Conservation (phyloP, 2,329 filamentous ascomycete species). For the Capronia americana region DNA sequence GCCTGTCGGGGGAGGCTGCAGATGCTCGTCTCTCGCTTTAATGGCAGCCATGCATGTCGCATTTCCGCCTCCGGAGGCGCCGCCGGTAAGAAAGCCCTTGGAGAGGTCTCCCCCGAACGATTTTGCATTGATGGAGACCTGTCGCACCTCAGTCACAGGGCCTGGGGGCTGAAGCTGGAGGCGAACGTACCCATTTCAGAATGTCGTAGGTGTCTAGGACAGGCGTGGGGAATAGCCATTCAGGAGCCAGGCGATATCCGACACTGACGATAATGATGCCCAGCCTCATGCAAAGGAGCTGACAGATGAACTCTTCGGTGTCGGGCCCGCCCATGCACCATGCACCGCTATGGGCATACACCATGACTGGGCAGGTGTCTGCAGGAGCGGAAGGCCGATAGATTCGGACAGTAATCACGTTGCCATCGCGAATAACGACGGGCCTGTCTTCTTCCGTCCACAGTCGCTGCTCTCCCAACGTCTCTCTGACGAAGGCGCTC, state of each 20-base stretch:
- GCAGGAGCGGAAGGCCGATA: constrained; percentile 19
- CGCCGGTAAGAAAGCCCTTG: constrained; percentile 30
- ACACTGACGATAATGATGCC: constrained; percentile 34
- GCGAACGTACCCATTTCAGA: constrained; percentile 42
- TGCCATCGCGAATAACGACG: constrained; percentile 18
- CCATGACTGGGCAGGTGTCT: constrained; percentile 23
- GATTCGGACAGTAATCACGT: constrained; percentile 22
- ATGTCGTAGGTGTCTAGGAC: constrained; percentile 43
- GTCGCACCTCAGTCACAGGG: neutral
- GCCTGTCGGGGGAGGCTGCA: constrained; percentile 27
- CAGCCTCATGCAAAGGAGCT: constrained; percentile 24
- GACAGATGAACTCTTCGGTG: constrained; percentile 32
- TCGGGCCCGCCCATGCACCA: constrained; percentile 30
- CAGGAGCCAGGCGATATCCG: constrained; percentile 37
- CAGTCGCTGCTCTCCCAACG: constrained; percentile 8
- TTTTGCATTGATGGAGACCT: constrained; percentile 28
- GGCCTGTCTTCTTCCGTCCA: constrained; percentile 30
- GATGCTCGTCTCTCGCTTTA: constrained; percentile 24
- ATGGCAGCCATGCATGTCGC: constrained; percentile 16
- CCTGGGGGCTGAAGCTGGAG: neutral
- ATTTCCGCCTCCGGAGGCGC: constrained; percentile 25
- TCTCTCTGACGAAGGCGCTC: constrained; percentile 29
- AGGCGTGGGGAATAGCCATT: constrained; percentile 30
- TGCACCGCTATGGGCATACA: constrained; percentile 29
- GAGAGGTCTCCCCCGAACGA: constrained; percentile 25